Evolutionary conservation across 2,329 filamentous ascomycete species (phyloP).

Genomic region (Nemania sp.): DNA sequence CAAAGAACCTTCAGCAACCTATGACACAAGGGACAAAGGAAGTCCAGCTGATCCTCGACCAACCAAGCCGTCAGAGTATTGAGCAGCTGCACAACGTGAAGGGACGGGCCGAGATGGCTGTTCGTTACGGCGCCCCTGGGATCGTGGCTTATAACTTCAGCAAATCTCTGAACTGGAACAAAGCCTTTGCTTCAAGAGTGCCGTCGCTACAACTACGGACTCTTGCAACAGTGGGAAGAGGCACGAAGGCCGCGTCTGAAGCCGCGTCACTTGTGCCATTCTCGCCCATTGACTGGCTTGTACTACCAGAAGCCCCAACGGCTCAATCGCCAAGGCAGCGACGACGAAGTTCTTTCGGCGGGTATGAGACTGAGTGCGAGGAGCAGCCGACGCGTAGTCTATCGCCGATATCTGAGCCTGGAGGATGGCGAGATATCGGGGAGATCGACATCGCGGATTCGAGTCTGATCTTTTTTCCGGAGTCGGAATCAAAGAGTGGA

Average conservation of each 20-base stretch:
- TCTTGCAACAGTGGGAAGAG: neutral
- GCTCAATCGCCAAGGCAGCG: neutral
- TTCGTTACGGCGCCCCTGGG: constrained; percentile 25
- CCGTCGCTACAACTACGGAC: constrained; percentile 26
- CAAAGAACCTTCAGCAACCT: constrained; percentile 16
- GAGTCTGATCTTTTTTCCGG: neutral
- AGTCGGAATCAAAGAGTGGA: neutral
- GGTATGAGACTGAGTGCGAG: neutral
- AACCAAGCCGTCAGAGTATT: constrained; percentile 26
- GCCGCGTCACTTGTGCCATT: neutral
- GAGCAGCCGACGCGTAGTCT: neutral
- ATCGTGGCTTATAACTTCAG: constrained; percentile 30
- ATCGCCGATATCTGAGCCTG: constrained; percentile 22
- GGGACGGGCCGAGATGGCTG: constrained; percentile 21
- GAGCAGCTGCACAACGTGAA: constrained; percentile 22
- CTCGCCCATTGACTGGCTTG: constrained; percentile 27
- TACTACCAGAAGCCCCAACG: neutral
- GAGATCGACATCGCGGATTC: constrained; percentile 4
- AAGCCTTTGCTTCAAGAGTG: neutral
- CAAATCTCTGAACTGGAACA: constrained; percentile 28
- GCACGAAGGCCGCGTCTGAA: neutral
- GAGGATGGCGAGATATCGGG: constrained; percentile 19
- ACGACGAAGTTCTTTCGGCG: neutral
- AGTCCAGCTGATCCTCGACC: constrained; percentile 25
- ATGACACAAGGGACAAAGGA: constrained; percentile 27